A percentile compares a stretch with the other conserved stretches of the same genome.
Conservation (phyloP, 2,329 filamentous ascomycete species). For the Alternaria triticina region DNA sequence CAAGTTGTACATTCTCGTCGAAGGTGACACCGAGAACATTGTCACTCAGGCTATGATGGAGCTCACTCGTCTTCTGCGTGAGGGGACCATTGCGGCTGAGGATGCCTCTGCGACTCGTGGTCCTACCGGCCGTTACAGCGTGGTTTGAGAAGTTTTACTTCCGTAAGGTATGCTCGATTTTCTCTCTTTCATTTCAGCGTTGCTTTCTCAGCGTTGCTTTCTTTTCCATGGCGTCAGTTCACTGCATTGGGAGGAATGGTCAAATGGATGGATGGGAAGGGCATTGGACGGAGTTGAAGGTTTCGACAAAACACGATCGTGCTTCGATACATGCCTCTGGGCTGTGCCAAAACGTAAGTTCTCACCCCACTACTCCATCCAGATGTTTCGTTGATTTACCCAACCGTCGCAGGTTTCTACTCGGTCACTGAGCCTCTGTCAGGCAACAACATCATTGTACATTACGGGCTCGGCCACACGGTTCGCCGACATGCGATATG, state of each 20-base stretch:
- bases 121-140: conserved; percentile 83
- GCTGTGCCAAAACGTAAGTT: conserved; percentile 11
- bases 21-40: conserved; percentile 92
- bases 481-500: not conserved
- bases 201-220: conserved; percentile 1
- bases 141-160: conserved; percentile 48
- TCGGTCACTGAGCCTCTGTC: not conserved
- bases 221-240: conserved; percentile 4
- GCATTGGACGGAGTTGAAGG: conserved; percentile 1
- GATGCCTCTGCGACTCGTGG: conserved; percentile 79
- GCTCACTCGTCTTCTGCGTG: conserved; percentile 83
- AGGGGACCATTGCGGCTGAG: conserved; percentile 87
- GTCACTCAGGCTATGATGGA: conserved; percentile 91
- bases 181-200: conserved; percentile 61
- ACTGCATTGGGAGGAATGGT: conserved; percentile 10
- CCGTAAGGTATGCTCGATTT: not conserved
- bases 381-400: conserved; percentile 11
- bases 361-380: not conserved
- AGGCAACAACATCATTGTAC: not conserved
- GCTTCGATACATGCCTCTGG: not conserved
- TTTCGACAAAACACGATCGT: not conserved
- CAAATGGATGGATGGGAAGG: not conserved
- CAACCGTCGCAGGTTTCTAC: conserved; percentile 2
- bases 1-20: conserved; percentile 98
- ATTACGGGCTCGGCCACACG: not conserved